phyloP scores from a whole-genome alignment of 2,329 filamentous ascomycete species.

The Ramularia endophylla region DNA sequence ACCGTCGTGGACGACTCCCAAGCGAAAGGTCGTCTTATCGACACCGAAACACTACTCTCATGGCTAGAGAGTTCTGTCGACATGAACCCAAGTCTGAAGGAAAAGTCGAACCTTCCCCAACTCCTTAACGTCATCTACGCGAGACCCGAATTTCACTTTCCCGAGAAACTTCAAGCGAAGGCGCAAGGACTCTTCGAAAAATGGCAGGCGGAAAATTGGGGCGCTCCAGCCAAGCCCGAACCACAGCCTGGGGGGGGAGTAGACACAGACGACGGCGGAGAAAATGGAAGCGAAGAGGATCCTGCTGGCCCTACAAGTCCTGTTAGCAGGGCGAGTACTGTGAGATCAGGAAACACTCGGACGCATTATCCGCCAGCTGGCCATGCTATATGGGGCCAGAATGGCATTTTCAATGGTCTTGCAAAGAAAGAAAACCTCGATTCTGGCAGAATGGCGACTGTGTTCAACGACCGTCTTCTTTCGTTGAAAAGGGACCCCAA shows the following conservation, averaged over 20 bases:
- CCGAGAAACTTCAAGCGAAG: slow-evolving; percentile 5
- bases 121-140: slow-evolving; percentile 12
- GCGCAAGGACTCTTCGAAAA: slow-evolving; percentile 14
- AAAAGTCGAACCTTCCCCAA: slow-evolving; percentile 10
- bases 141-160: slow-evolving; percentile 13
- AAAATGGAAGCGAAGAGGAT: slow-evolving; percentile 1
- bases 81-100: slow-evolving; percentile 17
- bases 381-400: slow-evolving; percentile 20
- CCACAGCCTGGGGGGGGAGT: not conserved
- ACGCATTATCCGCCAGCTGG: slow-evolving; percentile 8
- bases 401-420: slow-evolving; percentile 26
- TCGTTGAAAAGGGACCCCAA: slow-evolving; percentile 12
- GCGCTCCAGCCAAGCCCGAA: slow-evolving; percentile 3
- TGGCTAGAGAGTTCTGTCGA: slow-evolving; percentile 15
- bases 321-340: not conserved
- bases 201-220: slow-evolving; percentile 20
- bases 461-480: slow-evolving; percentile 10
- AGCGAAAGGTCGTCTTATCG: no score
- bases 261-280: slow-evolving; percentile 2
- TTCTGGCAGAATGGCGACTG: slow-evolving; percentile 6
- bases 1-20: no score
- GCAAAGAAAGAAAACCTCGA: slow-evolving; percentile 8
- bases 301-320: not conserved
- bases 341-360: not conserved
- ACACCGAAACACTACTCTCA: slow-evolving; percentile 6